phyloP scores from a whole-genome alignment of 169 alveolate species.

The Eimeria sp. region DNA sequence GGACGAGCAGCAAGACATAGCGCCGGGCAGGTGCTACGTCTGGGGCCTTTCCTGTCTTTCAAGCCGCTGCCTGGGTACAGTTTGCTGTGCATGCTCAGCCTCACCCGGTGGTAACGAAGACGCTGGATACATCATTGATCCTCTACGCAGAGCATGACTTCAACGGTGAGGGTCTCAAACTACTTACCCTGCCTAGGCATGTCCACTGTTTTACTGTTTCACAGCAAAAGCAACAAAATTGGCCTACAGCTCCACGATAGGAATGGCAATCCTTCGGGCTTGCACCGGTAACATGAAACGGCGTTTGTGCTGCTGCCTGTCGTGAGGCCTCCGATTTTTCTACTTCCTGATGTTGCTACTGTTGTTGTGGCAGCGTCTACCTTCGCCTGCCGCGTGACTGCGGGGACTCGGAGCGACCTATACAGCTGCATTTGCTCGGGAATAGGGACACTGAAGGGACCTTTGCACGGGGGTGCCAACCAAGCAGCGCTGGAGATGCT shows the following conservation, averaged over 20 bases:
- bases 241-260: neutral
- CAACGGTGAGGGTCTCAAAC: slow-evolving; percentile 79
- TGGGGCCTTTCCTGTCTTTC: neutral
- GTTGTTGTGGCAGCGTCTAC: slow-evolving; percentile 87
- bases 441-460: slow-evolving; percentile 91
- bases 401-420: slow-evolving; percentile 89
- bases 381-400: slow-evolving; percentile 92
- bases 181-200: neutral
- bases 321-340: neutral
- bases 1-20: neutral
- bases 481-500: slow-evolving; percentile 91
- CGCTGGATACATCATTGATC: slow-evolving; percentile 89
- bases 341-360: neutral
- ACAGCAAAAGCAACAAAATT: no score
- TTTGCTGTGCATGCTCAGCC: neutral
- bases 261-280: neutral
- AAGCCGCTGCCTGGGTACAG: neutral
- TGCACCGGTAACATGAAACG: neutral
- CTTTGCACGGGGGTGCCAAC: slow-evolving; percentile 94
- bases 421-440: slow-evolving; percentile 90
- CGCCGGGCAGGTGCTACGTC: neutral
- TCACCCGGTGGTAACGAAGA: slow-evolving; percentile 46
- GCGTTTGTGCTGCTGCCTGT: neutral
- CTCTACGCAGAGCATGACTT: slow-evolving; percentile 94
- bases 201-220: neutral